phyloP scores from a whole-genome alignment of 2,329 filamentous ascomycete genomes.

The Magnaporthiopsis incrustans region DNA sequence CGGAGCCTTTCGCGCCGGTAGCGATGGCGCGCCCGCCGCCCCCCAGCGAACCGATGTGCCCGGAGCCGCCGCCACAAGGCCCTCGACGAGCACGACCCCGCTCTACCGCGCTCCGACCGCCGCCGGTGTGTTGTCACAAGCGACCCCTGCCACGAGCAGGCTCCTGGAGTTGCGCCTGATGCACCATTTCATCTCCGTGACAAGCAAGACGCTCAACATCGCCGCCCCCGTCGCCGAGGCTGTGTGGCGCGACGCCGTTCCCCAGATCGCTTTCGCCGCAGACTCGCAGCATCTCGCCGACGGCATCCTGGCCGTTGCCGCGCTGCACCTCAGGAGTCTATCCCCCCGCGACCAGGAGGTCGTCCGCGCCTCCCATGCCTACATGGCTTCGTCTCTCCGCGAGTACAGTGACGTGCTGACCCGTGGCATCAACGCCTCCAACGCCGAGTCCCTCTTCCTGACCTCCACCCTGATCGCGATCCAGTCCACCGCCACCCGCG shows the following conservation, averaged over 20 bases:
- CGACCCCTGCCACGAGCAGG: conserved; percentile 30
- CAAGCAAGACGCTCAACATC: conserved; percentile 50
- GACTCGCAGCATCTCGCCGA: conserved; percentile 47
- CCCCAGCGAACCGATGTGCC: not conserved
- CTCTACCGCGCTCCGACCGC: conserved; percentile 28
- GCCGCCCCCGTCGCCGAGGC: conserved; percentile 41
- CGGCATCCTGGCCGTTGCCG: conserved; percentile 55
- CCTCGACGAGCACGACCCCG: conserved; percentile 22
- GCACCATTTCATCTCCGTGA: conserved; percentile 56
- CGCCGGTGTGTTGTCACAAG: conserved; percentile 22
- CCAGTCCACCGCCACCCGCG: conserved; percentile 54
- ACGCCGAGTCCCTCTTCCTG: conserved; percentile 55
- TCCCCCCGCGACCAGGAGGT: conserved; percentile 50
- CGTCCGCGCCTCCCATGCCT: conserved; percentile 55
- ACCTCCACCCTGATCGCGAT: conserved; percentile 59
- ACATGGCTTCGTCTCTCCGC: conserved; percentile 55
- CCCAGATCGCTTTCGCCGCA: conserved; percentile 51
- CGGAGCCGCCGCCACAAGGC: conserved; percentile 16
- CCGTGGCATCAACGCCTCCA: conserved; percentile 47
- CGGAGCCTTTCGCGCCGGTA: conserved; percentile 4
- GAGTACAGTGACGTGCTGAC: conserved; percentile 51
- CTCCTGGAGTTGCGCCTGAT: conserved; percentile 55
- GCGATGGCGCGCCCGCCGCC: conserved; percentile 5
- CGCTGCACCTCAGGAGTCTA: conserved; percentile 51
- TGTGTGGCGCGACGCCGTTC: conserved; percentile 54